These are phyloP conservation scores for Puccinia novopanici DNA, from an alignment of 1,284 basidiomycete genomes.

Conservation along the genomic window DNA sequence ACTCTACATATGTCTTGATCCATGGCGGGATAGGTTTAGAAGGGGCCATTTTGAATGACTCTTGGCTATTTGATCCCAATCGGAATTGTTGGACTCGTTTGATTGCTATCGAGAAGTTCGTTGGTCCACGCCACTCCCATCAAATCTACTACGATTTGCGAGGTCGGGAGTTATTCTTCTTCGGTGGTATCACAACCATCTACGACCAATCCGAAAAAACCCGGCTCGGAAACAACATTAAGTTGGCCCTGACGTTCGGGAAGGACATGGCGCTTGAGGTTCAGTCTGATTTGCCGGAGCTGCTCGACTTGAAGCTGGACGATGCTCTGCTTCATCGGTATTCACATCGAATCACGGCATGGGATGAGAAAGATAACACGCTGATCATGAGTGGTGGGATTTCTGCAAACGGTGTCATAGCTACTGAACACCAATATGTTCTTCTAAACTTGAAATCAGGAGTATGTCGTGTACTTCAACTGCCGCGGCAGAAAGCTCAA, in stretches of 20 bases:
- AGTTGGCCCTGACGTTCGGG: slow-evolving; percentile 20
- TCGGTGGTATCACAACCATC: slow-evolving; percentile 39
- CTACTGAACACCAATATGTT: slow-evolving; percentile 31
- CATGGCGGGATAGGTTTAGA: slow-evolving; percentile 47
- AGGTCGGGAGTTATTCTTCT: slow-evolving; percentile 11
- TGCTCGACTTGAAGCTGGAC: slow-evolving; percentile 2
- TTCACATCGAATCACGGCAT: slow-evolving; percentile 35
- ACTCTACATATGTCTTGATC: slow-evolving; percentile 28
- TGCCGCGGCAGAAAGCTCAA: neutral
- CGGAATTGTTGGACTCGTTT: slow-evolving; percentile 16
- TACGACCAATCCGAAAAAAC: neutral
- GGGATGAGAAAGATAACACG: slow-evolving; percentile 17
- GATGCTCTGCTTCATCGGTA: slow-evolving; percentile 35
- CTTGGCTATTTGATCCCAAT: slow-evolving; percentile 45
- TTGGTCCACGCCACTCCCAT: slow-evolving; percentile 48
- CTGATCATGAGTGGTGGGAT: slow-evolving; percentile 42
- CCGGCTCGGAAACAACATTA: slow-evolving; percentile 34
- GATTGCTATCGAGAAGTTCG: slow-evolving; percentile 10
- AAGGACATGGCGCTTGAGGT: neutral
- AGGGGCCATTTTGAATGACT: slow-evolving; percentile 24
- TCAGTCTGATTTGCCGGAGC: slow-evolving; percentile 7
- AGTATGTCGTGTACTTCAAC: slow-evolving; percentile 8
- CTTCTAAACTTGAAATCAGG: slow-evolving; percentile 15
- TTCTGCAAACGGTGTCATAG: slow-evolving; percentile 35
- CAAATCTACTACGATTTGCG: slow-evolving; percentile 34